Percentiles rank a stretch among this genome's conserved stretches.
Conservation (phyloP, 2,329 filamentous ascomycete genomes). For the Salinomyces thailandicus region DNA sequence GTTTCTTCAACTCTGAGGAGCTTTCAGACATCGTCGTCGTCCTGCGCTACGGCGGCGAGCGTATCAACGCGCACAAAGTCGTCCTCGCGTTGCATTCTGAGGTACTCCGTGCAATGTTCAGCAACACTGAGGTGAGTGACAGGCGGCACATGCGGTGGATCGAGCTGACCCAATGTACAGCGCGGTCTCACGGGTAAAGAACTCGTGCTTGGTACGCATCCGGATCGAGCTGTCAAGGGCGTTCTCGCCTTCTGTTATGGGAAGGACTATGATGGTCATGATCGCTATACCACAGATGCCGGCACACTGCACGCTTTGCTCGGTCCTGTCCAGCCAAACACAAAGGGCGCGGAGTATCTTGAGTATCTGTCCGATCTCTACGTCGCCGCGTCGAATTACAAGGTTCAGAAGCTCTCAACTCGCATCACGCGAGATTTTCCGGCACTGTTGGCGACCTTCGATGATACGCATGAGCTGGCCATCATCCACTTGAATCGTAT, state of each 20-base stretch:
- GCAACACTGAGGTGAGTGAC: background rate
- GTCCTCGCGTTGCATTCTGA: conserved; percentile 1
- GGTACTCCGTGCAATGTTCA: conserved; percentile 3
- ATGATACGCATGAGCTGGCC: too few relatives aligned
- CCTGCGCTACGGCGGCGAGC: background rate
- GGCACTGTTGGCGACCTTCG: too few relatives aligned
- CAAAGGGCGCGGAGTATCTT: background rate
- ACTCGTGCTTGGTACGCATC: background rate
- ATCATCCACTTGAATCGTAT: too few relatives aligned
- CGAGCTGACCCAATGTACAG: background rate
- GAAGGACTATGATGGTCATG: background rate
- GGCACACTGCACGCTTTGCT: too few relatives aligned
- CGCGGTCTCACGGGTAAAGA: too few relatives aligned
- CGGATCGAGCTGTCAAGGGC: background rate
- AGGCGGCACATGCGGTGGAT: background rate
- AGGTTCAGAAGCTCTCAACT: too few relatives aligned
- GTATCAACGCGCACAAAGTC: conserved; percentile 3
- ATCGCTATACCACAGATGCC: too few relatives aligned
- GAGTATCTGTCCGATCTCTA: conserved; percentile 1
- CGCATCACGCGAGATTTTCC: too few relatives aligned
- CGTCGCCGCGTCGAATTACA: conserved; percentile 5
- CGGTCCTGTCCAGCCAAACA: background rate
- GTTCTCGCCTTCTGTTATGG: conserved; percentile 4
- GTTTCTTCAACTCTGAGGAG: background rate
- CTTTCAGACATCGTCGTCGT: conserved; percentile 1